Evolutionary conservation across 1,284 basidiomycete species (phyloP).

Genomic region (Boletus semigastroideus): DNA sequence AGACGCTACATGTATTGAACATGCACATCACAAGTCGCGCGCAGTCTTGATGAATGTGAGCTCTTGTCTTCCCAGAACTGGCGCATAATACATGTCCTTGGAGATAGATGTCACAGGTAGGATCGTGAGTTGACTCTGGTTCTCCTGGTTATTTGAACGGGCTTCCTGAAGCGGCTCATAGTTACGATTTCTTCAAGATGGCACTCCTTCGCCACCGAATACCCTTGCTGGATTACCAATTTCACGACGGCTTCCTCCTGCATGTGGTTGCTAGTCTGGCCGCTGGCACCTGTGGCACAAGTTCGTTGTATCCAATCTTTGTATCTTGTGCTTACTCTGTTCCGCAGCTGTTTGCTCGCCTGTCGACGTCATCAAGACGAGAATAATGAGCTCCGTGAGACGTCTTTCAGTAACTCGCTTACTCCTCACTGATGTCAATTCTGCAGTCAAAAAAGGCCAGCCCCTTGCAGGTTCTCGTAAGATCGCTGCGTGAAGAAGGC

Average conservation of each 20-base stretch:
- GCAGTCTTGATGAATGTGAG: conserved; percentile 86
- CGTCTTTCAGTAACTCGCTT: not conserved
- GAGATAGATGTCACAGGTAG: conserved; percentile 75
- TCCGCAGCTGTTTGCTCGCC: conserved; percentile 79
- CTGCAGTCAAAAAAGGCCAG: conserved; percentile 48
- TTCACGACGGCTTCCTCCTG: conserved; percentile 67
- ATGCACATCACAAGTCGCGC: conserved; percentile 46
- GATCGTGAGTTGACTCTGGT: conserved; percentile 65
- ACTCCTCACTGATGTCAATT: conserved; percentile 2
- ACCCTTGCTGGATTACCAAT: conserved; percentile 61
- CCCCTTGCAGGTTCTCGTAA: conserved; percentile 51
- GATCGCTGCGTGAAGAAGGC: conserved; percentile 72
- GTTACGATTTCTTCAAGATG: conserved; percentile 87
- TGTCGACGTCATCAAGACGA: conserved; percentile 81
- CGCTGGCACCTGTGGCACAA: conserved; percentile 88
- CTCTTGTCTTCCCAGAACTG: not conserved
- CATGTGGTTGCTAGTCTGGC: conserved; percentile 65
- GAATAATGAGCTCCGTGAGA: conserved; percentile 72
- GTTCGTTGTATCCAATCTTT: conserved; percentile 40
- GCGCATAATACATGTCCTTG: conserved; percentile 11
- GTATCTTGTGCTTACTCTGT: conserved; percentile 9
- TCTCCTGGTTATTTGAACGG: not conserved
- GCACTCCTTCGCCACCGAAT: conserved; percentile 55
- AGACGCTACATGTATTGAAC: conserved; percentile 6
- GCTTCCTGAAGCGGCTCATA: conserved; percentile 31